Evolutionary conservation across 345 rosid species (phyloP), one percentile per base, ranked within the genome.

Genomic region (Eucalyptus guilfoylei): DNA sequence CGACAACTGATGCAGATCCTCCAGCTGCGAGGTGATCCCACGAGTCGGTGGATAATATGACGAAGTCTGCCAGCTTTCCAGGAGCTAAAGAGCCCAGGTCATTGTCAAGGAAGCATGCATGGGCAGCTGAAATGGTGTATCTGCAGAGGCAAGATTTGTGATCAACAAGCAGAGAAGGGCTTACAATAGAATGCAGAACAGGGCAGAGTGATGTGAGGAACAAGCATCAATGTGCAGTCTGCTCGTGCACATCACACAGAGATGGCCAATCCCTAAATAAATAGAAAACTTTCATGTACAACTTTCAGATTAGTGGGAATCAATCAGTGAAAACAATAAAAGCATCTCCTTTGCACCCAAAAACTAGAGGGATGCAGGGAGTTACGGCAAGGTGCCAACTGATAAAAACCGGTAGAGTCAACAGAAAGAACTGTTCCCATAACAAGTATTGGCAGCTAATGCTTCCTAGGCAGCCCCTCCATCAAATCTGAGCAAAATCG

Each of bases 61-160:
- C 97, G 55, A 97, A 97, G 90, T 97, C 99, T 11, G 99, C 99
- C 8, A 96, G 90, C 89, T 96, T 97, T n/a, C 95, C 96, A 2
- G 94, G 89, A 28, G 98, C 90, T 87, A 96, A 88, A 44, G 99
- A 97, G 90, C 99, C 99, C 91, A 96, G 55, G n/a, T 94, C 92
- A 14, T 92, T 88, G 87, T 97, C 98, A 7, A 96, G 95, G 92
- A 97, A 96, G 90, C 97, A 95, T n/a, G 96, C 95, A 52, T 87
- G 89, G 87, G 99, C 99, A 32, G 99, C 99, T 87, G 97, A 95
- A 80, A 96, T 94, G 3, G 99, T 97, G 90, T 94, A 94, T 94
- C 99, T 96, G 95, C 87, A 89, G 19, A 47, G 44, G 58, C 64
- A 69, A 76, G 49, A 67, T 42, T 54, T 64, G 54, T 6, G 48